Percentiles rank a stretch among this genome's conserved stretches.
These are phyloP conservation scores for Cladophialophora bantiana DNA, from an alignment of 2,329 filamentous ascomycete genomes.

Conservation along the genomic window DNA sequence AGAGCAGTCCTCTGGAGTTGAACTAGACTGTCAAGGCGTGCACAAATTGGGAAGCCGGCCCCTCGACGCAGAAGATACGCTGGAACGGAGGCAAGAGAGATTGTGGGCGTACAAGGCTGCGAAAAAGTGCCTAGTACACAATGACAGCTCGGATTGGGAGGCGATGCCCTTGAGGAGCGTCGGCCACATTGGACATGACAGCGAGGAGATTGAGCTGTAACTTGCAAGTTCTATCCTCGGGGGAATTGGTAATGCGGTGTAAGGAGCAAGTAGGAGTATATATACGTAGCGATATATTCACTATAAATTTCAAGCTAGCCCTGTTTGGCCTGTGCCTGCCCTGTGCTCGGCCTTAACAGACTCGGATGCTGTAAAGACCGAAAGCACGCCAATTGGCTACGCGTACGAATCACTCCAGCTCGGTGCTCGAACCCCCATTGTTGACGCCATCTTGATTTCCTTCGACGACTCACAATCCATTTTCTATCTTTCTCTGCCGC, in stretches of 20 bases:
- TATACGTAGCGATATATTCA: too few species aligned
- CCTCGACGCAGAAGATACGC: not conserved
- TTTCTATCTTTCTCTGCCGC: slow-evolving; percentile 6
- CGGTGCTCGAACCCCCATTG: slow-evolving; percentile 15
- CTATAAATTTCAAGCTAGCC: too few species aligned
- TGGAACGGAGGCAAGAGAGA: slow-evolving; percentile 11
- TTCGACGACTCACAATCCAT: slow-evolving; percentile 4
- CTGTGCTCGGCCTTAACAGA: not conserved
- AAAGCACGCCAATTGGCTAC: slow-evolving; percentile 4
- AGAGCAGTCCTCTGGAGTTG: not conserved
- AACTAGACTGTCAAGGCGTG: not conserved
- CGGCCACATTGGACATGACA: slow-evolving; percentile 32
- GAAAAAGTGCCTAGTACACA: slow-evolving; percentile 28
- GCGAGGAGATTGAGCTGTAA: slow-evolving; percentile 35
- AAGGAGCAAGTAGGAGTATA: not conserved
- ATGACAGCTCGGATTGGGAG: slow-evolving; percentile 34
- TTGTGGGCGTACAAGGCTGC: slow-evolving; percentile 36
- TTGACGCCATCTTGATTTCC: slow-evolving; percentile 29
- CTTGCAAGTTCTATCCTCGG: not conserved
- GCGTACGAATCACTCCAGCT: not conserved
- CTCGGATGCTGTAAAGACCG: slow-evolving; percentile 11
- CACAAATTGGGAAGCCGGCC: too few species aligned
- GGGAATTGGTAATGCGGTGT: not conserved
- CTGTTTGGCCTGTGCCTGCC: too few species aligned
- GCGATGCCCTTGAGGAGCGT: slow-evolving; percentile 33